Conservation (phyloP, 2,329 filamentous ascomycete genomes). For the Verticillium zaregamsianum region DNA sequence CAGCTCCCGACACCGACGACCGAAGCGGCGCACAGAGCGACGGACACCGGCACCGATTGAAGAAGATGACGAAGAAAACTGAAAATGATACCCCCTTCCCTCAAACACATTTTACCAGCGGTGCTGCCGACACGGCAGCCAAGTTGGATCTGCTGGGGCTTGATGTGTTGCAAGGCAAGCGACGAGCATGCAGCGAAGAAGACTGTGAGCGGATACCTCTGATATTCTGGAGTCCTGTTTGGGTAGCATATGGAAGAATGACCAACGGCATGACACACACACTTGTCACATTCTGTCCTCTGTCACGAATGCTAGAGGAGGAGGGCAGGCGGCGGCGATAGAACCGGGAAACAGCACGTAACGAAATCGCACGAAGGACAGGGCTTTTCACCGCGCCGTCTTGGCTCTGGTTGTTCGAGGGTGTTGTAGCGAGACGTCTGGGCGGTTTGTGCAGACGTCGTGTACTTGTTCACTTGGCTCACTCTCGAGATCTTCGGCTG, state of each 20-base stretch:
- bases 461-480: too few species aligned
- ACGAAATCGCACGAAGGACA: too few species aligned
- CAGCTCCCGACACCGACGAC: slow-evolving; percentile 62
- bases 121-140: background rate
- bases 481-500: too few species aligned
- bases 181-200: background rate
- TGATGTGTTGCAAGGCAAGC: background rate
- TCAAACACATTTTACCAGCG: background rate
- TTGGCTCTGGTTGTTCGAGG: too few species aligned
- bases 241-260: background rate
- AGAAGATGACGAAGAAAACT: slow-evolving; percentile 63
- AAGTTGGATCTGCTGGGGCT: background rate
- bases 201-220: background rate
- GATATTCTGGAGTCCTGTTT: background rate
- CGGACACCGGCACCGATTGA: slow-evolving; percentile 70
- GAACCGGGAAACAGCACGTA: too few species aligned
- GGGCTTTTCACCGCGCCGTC: too few species aligned
- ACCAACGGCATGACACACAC: too few species aligned
- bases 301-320: too few species aligned
- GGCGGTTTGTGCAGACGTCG: too few species aligned
- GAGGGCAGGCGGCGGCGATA: too few species aligned
- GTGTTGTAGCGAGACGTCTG: too few species aligned
- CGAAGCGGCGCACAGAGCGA: slow-evolving; percentile 64
- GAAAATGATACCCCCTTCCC: background rate
- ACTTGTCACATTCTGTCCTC: too few species aligned